Base-by-base conservation (phyloP, 2,329 filamentous ascomycete species). In the Cercospora sojina region DNA sequence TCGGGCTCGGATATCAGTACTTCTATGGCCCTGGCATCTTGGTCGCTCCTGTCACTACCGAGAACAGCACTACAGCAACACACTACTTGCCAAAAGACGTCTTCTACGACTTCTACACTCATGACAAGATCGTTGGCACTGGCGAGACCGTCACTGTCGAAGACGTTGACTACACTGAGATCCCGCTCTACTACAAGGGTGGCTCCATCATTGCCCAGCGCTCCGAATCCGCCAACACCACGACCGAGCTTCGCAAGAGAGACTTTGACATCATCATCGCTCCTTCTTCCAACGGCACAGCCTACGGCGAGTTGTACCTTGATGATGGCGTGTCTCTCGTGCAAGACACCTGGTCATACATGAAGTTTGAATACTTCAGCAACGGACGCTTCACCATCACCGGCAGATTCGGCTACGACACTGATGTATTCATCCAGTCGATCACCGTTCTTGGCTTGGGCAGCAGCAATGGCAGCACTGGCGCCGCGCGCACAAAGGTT, bases 251-350 rank as follows among this genome's bases (percentile, higher is more conserved):
- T 41, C 83, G 89, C 49, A 83, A 86, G 70, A 82, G 90, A 71
- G 82, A 88, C 70, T 94, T 94, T 79, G 84, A 89, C 75, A 80
- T 96, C 59, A 74, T 94, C 38, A 83, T 96, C 53, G 89, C 91
- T 0, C 84, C 90, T 0, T 87, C 84, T 5, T 74, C 76, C 0
- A 80, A 89, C 60, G 90, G 89, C 3, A 85, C 80, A 6, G 92
- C 92, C 0, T 77, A 75, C 1, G 92, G 92, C 0, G 81, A 83
- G 60, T 80, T 95, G 64, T 95, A 93, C 76, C 79, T 95, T 5
- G 92, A 95, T 71, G 91, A 96, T 67, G 92, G 92, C 8, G 87
- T 88, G 66, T 88, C 85, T 27, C 72, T 93, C 59, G 80, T 85
- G 66, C 90, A 91, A 77, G 43, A 68, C 79, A 2, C 76, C 72